These are phyloP conservation scores for Termitomyces sp. DNA, from an alignment of 768 basidiomycete genomes.

Conservation along the genomic window DNA sequence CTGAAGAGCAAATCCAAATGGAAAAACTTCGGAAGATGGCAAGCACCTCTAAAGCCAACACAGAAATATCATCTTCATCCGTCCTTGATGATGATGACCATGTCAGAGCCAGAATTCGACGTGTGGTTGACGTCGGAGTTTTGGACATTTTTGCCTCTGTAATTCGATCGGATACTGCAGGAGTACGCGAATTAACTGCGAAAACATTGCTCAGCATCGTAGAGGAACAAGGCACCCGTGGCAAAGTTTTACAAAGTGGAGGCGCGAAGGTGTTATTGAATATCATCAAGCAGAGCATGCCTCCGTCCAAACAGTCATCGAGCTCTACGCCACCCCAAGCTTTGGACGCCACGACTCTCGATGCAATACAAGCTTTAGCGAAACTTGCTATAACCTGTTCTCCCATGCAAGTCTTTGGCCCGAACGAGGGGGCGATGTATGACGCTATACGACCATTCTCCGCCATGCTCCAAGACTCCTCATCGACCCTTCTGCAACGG, in stretches of 20 bases:
- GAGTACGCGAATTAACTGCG: slow-evolving; percentile 54
- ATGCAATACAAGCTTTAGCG: slow-evolving; percentile 82
- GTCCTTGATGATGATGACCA: slow-evolving; percentile 59
- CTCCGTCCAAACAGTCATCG: slow-evolving; percentile 22
- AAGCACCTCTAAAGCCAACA: slow-evolving; percentile 27
- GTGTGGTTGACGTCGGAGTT: slow-evolving; percentile 56
- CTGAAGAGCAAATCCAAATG: slow-evolving; percentile 79
- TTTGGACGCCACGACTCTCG: slow-evolving; percentile 42
- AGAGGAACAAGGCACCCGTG: slow-evolving; percentile 74
- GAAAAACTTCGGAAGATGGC: slow-evolving; percentile 79
- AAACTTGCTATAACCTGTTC: slow-evolving; percentile 92
- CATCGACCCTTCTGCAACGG: slow-evolving; percentile 69
- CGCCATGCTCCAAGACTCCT: slow-evolving; percentile 61
- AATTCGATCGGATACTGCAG: slow-evolving; percentile 56
- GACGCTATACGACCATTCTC: slow-evolving; percentile 85
- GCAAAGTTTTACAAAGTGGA: slow-evolving; percentile 71
- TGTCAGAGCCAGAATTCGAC: slow-evolving; percentile 57
- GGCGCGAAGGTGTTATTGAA: slow-evolving; percentile 62
- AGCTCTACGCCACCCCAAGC: slow-evolving; percentile 20
- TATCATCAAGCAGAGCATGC: slow-evolving; percentile 47
- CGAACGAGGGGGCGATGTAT: slow-evolving; percentile 67
- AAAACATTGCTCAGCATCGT: slow-evolving; percentile 65
- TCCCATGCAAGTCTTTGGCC: slow-evolving; percentile 88
- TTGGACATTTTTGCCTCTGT: slow-evolving; percentile 57
- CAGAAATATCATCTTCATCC: slow-evolving; percentile 26